These are phyloP conservation scores for Combretum micranthum DNA, from an alignment of 345 rosid species.

Conservation along the genomic window DNA sequence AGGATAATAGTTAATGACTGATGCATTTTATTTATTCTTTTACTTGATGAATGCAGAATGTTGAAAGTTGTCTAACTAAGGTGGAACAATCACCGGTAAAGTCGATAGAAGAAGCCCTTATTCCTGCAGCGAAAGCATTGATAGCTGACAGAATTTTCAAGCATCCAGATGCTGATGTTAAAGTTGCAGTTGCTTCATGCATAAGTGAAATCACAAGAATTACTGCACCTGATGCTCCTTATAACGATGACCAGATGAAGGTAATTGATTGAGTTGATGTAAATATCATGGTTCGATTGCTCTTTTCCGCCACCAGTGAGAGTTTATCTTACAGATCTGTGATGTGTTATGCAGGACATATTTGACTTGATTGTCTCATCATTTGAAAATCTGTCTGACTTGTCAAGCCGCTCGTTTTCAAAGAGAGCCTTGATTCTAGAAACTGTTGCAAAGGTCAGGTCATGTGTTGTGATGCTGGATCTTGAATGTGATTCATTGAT, in stretches of 20 bases:
- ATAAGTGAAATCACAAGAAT: conserved; percentile 97
- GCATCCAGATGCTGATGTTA: conserved; percentile 75
- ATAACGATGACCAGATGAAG: conserved; percentile 86
- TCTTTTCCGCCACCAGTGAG: too few species aligned
- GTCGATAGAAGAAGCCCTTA: conserved; percentile 61
- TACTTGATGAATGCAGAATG: conserved; percentile 41
- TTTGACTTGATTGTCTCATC: conserved; percentile 91
- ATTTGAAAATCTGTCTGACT: conserved; percentile 65
- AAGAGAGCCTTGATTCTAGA: conserved; percentile 86
- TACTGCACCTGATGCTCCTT: conserved; percentile 98
- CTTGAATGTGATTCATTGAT: conserved; percentile 88
- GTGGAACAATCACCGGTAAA: conserved; percentile 85
- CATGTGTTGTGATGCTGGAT: conserved; percentile 97
- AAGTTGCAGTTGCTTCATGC: conserved; percentile 88
- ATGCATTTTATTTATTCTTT: conserved; percentile 1
- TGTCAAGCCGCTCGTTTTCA: conserved; percentile 55
- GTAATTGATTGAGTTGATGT: conserved; percentile 20
- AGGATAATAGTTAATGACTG: background rate
- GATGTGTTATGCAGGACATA: conserved; percentile 49
- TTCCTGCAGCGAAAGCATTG: conserved; percentile 66
- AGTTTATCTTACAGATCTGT: conserved; percentile 6
- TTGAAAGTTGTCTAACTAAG: conserved; percentile 48
- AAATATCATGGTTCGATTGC: too few species aligned
- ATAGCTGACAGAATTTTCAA: conserved; percentile 50
- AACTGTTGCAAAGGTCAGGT: conserved; percentile 93